Base-by-base conservation (phyloP, 2,329 filamentous ascomycete genomes). In the Sarocladium strictum region DNA sequence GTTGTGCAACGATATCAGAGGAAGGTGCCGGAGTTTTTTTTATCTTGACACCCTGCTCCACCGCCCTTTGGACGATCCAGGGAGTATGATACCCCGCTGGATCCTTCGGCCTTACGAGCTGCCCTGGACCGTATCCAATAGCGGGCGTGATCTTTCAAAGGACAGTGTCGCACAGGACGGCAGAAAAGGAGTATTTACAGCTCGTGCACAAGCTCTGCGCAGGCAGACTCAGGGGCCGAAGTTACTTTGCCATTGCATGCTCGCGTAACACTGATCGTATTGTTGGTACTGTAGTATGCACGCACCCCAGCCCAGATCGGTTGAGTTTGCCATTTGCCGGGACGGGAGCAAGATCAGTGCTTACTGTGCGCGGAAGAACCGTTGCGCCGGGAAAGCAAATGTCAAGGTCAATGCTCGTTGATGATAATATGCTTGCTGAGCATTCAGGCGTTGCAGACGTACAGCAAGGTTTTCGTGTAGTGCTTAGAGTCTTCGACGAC, bases 311-410 rank as follows among this genome's bases (percentile, higher is more conserved):
- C 29, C 14, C 14, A 51, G 47, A 51, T 51, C 47, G 47, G 47
- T 29, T 35, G 5, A 35, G 27, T 51, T 3, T 33, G 17, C 15
- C 26, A 35, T 51, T 45, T 51, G 29, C 47, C 47, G 47, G 29
- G 27, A 11, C 27, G 47, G 47, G 29, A 51, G 27, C 47, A 24
- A 35, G 47, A 51, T 33, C 47, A 51, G 47, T 51, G 47, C 47
- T 51, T 33, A 51, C 47, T 49, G 23, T 19, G 17, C 43, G 38
- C 24, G 15, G 26, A 51, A 12, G 29, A 51, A 23, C 47, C 29
- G 29, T 23, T 35, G 5, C 19, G 15, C 29, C 35, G 47, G 47
- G 3, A 35, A 35, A 33, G 15, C 47, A 47, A 4, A 21, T 14
- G 23, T 43, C 38, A 23, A 17, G 12, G 6, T 38, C 12, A 38